Evolutionary conservation across 1,139 yeast species (phyloP).

Genomic region (Yueomyces sp.): DNA sequence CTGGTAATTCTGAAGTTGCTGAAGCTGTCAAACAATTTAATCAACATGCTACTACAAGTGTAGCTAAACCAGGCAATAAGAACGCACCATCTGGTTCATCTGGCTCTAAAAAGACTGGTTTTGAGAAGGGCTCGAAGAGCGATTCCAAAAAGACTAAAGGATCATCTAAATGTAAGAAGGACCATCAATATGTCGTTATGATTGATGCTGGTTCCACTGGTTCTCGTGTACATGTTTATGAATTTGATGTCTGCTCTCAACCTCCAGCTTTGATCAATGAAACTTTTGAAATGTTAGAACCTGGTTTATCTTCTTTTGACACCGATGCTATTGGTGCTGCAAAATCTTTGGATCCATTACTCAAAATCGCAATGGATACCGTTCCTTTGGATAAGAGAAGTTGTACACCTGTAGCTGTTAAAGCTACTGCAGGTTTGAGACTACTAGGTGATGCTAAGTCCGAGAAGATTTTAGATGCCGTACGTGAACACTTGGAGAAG

Average conservation of each 20-base stretch:
- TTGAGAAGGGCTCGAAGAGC: background rate
- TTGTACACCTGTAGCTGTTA: constrained; percentile 90
- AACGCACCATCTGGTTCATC: constrained; percentile 10
- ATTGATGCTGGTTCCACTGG: constrained; percentile 97
- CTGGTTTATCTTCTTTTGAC: constrained; percentile 82
- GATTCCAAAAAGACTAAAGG: background rate
- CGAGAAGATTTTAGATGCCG: constrained; percentile 57
- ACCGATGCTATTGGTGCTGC: constrained; percentile 81
- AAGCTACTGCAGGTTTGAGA: constrained; percentile 97
- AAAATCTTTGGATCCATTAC: constrained; percentile 65
- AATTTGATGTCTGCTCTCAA: constrained; percentile 70
- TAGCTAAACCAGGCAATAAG: constrained; percentile 6
- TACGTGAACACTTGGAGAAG: constrained; percentile 56
- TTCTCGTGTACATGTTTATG: constrained; percentile 86
- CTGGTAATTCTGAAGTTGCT: constrained; percentile 14
- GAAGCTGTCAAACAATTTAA: constrained; percentile 14
- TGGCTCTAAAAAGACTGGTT: background rate
- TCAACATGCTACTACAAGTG: constrained; percentile 2
- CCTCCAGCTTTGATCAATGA: constrained; percentile 75
- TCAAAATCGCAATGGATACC: constrained; percentile 56
- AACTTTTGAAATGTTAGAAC: constrained; percentile 77
- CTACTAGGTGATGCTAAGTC: constrained; percentile 69
- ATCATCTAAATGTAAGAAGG: constrained; percentile 29
- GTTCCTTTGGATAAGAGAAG: constrained; percentile 63
- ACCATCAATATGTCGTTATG: constrained; percentile 62